Percentiles rank a stretch among this genome's conserved stretches.
Conservation (phyloP, 2,329 filamentous ascomycete species). For the Penicillium sp. region DNA sequence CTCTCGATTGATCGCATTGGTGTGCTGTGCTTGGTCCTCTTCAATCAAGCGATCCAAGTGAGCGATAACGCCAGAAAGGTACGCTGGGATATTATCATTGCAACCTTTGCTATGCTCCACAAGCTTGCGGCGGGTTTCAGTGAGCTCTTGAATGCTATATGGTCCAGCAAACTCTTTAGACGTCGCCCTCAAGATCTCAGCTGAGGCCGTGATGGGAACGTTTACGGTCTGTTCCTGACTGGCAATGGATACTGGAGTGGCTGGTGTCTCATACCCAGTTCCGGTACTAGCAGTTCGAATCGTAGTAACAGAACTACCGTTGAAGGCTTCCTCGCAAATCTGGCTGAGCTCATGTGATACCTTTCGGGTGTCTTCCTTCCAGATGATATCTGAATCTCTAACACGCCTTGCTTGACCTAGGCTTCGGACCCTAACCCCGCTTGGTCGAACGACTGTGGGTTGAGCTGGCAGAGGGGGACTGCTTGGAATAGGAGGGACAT, state of each 20-base stretch:
- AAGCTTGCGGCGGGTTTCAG: slow-evolving; percentile 62
- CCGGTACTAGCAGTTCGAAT: slow-evolving; percentile 48
- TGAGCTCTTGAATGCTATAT: slow-evolving; percentile 59
- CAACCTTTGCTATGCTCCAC: slow-evolving; percentile 54
- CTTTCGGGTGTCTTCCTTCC: slow-evolving; percentile 78
- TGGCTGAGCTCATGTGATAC: slow-evolving; percentile 85
- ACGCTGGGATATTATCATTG: slow-evolving; percentile 50
- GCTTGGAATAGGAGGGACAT: slow-evolving; percentile 32
- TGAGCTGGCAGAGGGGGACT: slow-evolving; percentile 47
- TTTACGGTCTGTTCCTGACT: slow-evolving; percentile 32
- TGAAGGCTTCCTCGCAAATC: slow-evolving; percentile 92
- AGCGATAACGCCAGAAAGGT: slow-evolving; percentile 64
- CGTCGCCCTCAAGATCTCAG: slow-evolving; percentile 42
- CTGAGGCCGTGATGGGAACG: slow-evolving; percentile 28
- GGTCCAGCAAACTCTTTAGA: slow-evolving; percentile 53
- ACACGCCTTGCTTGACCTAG: slow-evolving; percentile 47
- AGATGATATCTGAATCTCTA: slow-evolving; percentile 53
- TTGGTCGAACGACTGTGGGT: slow-evolving; percentile 40
- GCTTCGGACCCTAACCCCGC: slow-evolving; percentile 33
- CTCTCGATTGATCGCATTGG: background rate
- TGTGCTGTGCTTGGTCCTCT: slow-evolving; percentile 33
- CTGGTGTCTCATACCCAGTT: slow-evolving; percentile 56
- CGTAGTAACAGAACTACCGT: slow-evolving; percentile 64
- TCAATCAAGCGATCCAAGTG: slow-evolving; percentile 63
- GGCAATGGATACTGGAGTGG: slow-evolving; percentile 48